phyloP scores from a whole-genome alignment of 768 basidiomycete species.

The Fomitopsis pulvina region DNA sequence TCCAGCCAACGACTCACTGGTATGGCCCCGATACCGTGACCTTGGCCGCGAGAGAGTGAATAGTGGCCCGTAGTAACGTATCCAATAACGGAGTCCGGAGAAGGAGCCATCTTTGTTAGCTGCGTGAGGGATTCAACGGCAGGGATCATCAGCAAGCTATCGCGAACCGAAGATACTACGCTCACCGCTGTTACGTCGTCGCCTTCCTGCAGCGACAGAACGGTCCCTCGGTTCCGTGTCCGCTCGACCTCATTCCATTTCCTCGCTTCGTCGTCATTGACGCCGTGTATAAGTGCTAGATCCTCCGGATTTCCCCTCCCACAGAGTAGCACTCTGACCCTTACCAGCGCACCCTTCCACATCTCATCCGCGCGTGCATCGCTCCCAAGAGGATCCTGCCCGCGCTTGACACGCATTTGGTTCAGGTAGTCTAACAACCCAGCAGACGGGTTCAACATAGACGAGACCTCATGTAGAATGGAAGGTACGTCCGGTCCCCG shows the following conservation, averaged over 20 bases:
- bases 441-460: slow-evolving; percentile 33
- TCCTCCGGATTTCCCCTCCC: slow-evolving; percentile 70
- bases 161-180: slow-evolving; percentile 3
- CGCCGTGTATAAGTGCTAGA: slow-evolving; percentile 62
- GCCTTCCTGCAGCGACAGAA: slow-evolving; percentile 10
- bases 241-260: slow-evolving; percentile 36
- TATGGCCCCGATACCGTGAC: slow-evolving; percentile 72
- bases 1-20: slow-evolving; percentile 47
- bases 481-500: slow-evolving; percentile 44
- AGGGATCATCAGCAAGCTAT: background rate
- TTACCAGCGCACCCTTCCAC: slow-evolving; percentile 56
- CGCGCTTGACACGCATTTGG: slow-evolving; percentile 49
- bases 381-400: slow-evolving; percentile 32
- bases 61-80: slow-evolving; percentile 81
- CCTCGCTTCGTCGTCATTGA: slow-evolving; percentile 48
- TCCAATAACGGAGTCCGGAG: slow-evolving; percentile 53
- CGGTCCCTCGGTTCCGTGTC: slow-evolving; percentile 17
- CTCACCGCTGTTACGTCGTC: slow-evolving; percentile 27
- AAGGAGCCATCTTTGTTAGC: slow-evolving; percentile 40
- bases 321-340: slow-evolving; percentile 55
- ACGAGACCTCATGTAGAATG: slow-evolving; percentile 38
- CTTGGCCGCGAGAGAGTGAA: slow-evolving; percentile 73
- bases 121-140: slow-evolving; percentile 15
- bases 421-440: slow-evolving; percentile 52
- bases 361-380: slow-evolving; percentile 36